These are phyloP conservation scores for Salvia miltiorrhiza DNA, from an alignment of 257 asterid species.

Conservation along the genomic window DNA sequence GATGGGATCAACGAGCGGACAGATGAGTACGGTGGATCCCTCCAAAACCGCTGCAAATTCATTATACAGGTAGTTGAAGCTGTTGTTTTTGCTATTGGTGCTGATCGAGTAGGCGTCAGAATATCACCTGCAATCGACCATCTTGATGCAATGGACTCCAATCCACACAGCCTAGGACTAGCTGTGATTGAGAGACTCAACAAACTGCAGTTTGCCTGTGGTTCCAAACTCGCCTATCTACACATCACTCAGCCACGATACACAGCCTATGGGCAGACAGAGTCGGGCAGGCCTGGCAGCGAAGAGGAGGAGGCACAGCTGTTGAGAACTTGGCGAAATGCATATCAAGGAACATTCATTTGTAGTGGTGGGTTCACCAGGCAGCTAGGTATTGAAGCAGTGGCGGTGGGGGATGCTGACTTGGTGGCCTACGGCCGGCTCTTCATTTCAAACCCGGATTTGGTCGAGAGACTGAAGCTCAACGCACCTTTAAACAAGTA, in stretches of 20 bases:
- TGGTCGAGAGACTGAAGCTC: conserved; percentile 48
- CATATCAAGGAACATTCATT: conserved; percentile 62
- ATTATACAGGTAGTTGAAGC: conserved; percentile 56
- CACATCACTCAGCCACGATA: conserved; percentile 93
- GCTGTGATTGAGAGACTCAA: conserved; percentile 71
- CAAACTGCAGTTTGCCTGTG: conserved; percentile 41
- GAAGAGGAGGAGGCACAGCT: conserved; percentile 65
- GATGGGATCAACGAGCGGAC: conserved; percentile 79
- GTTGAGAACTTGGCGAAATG: conserved; percentile 54
- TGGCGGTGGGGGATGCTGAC: conserved; percentile 53
- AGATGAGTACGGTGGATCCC: conserved; percentile 87
- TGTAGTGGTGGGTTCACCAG: conserved; percentile 70
- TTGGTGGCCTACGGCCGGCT: conserved; percentile 60
- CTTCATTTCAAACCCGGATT: conserved; percentile 69
- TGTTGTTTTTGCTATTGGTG: conserved; percentile 65
- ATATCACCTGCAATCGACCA: conserved; percentile 95
- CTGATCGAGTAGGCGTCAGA: conserved; percentile 71
- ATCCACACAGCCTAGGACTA: conserved; percentile 70
- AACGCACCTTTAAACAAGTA: conserved; percentile 51
- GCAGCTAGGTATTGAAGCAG: conserved; percentile 56
- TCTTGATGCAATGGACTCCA: conserved; percentile 83
- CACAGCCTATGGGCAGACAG: conserved; percentile 75
- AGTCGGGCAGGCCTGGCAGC: conserved; percentile 64
- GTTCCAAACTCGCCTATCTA: conserved; percentile 61
- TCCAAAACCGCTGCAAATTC: conserved; percentile 73